phyloP scores from a whole-genome alignment of 176 grass and related monocot genomes.

The barley (Hordeum vulgare) region DNA sequence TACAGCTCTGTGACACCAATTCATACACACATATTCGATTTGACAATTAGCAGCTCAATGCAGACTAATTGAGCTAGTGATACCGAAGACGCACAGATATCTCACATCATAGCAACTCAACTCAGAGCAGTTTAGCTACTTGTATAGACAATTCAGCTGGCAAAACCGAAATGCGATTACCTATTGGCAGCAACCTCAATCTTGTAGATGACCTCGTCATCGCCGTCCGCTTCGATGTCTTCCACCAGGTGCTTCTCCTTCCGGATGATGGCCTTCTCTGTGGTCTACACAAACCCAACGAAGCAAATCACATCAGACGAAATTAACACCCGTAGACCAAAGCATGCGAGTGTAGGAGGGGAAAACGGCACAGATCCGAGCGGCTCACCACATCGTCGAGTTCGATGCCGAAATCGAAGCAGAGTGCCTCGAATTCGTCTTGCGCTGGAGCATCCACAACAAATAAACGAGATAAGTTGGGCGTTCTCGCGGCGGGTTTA shows the following conservation, averaged over 20 bases:
- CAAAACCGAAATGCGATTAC: constrained; percentile 18
- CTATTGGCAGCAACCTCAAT: constrained; percentile 88
- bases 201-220: constrained; percentile 94
- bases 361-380: background rate
- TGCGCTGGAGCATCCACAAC: constrained; percentile 39
- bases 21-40: background rate
- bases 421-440: constrained; percentile 72
- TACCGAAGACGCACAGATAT: background rate
- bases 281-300: constrained; percentile 35
- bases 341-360: background rate
- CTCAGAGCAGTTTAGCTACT: background rate
- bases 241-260: constrained; percentile 88
- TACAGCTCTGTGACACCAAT: background rate
- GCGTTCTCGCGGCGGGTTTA: background rate
- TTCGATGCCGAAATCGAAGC: constrained; percentile 97
- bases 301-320: background rate
- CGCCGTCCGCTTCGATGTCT: constrained; percentile 36
- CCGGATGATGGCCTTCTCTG: constrained; percentile 87
- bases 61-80: background rate
- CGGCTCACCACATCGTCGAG: constrained; percentile 80
- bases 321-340: background rate
- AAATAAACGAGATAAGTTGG: background rate
- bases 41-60: background rate
- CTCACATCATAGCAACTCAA: background rate
- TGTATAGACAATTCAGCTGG: background rate